Base-by-base conservation (phyloP, 352 stramenopile genomes). In the Pythium rhizo-oryzae region DNA sequence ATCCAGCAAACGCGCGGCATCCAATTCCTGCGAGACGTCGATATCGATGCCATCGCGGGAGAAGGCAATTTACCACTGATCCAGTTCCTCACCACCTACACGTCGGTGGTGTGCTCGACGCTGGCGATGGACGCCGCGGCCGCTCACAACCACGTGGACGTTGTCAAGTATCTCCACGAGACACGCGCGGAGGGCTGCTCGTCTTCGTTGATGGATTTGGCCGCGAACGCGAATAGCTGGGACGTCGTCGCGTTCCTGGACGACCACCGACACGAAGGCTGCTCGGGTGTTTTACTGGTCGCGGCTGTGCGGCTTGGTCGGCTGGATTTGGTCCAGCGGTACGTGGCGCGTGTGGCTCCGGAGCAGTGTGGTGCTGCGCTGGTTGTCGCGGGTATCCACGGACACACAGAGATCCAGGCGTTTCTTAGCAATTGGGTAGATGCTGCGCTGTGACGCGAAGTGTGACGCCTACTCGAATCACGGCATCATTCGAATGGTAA, bases 91-190 rank as follows among this genome's bases (percentile, higher is more conserved):
- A 8, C 1, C 11, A 0, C 28, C 23, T 5, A 56, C 18, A 24
- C 24, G 50, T 12, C 9, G 4, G 24, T 18, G 15, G 35, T 24
- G 7, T 56, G 50, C 15, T 37, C 50, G 7, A 18, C 12, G 50
- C 18, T 28, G 11, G 50, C 50, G 50, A 56, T 56, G 50, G 50
- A 35, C 24, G 33, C 50, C 6, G 50, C 50, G 19, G 50, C 50
- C 23, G 50, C 23, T 24, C 8, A 41, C 13, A 28, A 28, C 25
- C 50, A 56, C 23, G 13, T 56, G 13, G 50, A 56, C 5, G 24
- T 56, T 13, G 50, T 56, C 24, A 15, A 4, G 24, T 56, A 41
- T 21, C 50, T 56, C 50, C 50, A 56, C 24, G 50, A 35, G 25
- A 56, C 25, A 3, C 50, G 50, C 24, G 23, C 50, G 21, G 25